Evolutionary conservation across 495 filamentous ascomycete species (phyloP), one percentile per base, ranked within the genome.

Genomic region (Neurospora sp.): DNA sequence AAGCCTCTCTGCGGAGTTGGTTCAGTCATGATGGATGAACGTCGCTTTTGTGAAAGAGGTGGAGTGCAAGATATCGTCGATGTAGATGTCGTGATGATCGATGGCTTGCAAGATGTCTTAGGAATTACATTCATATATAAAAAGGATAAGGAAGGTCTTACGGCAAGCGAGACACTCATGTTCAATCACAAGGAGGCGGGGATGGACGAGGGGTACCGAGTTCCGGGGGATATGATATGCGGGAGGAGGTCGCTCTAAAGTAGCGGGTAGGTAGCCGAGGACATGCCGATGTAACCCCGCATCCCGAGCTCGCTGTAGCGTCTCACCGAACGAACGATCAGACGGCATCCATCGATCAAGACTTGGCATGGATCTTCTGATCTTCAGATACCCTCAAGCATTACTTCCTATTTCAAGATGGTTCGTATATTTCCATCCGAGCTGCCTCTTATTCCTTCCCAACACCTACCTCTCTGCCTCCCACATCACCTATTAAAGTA

Each of bases 1-100:
- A 86, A 79, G 31, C 81, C 79, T 69, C 79, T 79, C 59, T 80
- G 74, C 35, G 82, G 81, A 22, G 74, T 70, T 70, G 75, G 69
- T 70, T 74, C 76, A 22, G 77, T 44, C 78, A 82, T 82, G 4
- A 72, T 78, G 72, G 70, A 71, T 16, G 35, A 68, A 12, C 6
- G 14, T 48, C 20, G 41, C 31, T 1, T 3, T n/a, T 66, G 53
- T 1, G 27, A 3, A 18, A 37, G 3, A 8, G 53, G 7, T 16
- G 9, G 1, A 8, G 0, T 16, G 12, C 5, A 14, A 3, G 42
- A 59, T 14, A 59, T 61, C 10, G 37, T 7, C 1, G 39, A 61
- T 16, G 70, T 5, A 20, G 16, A 61, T 37, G 10, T 2, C 12
- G 22, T 11, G 7, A 8, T 48, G 1, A 16, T 71, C 6, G 69